Base-by-base conservation (phyloP, 208 protist species). In the Angomonas deanei region DNA sequence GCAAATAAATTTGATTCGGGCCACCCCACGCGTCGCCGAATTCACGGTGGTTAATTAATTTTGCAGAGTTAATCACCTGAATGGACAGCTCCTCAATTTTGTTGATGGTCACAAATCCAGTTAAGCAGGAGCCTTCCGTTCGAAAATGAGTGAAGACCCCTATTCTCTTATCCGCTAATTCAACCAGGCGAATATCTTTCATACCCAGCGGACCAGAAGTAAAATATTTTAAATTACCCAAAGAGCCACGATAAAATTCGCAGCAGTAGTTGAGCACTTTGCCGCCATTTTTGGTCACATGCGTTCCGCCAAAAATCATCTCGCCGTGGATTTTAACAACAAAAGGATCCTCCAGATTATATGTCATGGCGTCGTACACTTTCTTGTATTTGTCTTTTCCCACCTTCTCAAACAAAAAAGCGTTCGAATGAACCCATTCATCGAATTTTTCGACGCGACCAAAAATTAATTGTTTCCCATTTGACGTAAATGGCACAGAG, bases 1-100 rank as follows among this genome's bases (percentile, higher is more conserved):
- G 68, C 26, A 87, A 70, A 47, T 87, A 87, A 3, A 72, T 64
- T 67, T 87, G 80, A 66, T 87, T 87, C 4, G 80, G 67, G 28
- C 80, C 80, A 52, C 80, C 80, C 80, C 80, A 87, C 19, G 73
- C 70, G 10, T 56, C 72, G 31, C 77, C 80, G 23, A 66, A 30
- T 46, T 80, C 74, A n/a, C 77, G 69, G 19, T 83, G 70, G 59
- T 83, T 78, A 27, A 87, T 64, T 19, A 74, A 64, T 60, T 78
- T 65, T 21, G 80, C 80, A n/a, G 70, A 64, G 27, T 79, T 70
- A 24, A 87, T 57, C 11, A 76, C 67, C 50, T 76, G 64, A 23
- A 70, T 57, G 6, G 80, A 79, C 34, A 87, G 62, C 38, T 79
- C 66, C 11, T 78, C 72, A 30, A 87, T 69, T 6, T 68, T 61